Base-by-base conservation (phyloP, 2,329 filamentous ascomycete species). In the Alternaria metachromatica region DNA sequence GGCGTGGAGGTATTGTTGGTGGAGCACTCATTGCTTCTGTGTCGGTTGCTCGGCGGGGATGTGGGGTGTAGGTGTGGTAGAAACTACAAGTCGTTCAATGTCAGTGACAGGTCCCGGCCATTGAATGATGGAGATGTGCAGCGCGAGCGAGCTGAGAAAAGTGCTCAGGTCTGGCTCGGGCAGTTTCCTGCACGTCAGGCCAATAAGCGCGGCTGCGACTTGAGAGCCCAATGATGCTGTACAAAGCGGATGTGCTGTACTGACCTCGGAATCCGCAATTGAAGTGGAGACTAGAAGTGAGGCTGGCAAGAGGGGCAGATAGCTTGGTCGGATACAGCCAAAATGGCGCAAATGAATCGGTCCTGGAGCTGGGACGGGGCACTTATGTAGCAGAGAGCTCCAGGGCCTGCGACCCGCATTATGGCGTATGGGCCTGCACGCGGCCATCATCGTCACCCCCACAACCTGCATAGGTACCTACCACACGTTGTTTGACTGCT, bases 1-100 rank as follows among this genome's bases (percentile, higher is more conserved):
- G 89, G 66, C 89, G 87, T 69, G 89, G 88, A 65, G 89, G 89
- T 69, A 92, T 83, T 70, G 81, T 82, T 44, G 89, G 75, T 62
- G 70, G 73, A 60, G 84, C 83, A 72, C 87, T 82, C 83, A 84
- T 84, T 70, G 69, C 80, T 71, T 73, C 20, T 66, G 60, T 68
- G 59, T 66, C 61, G 64, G 45, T 49, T 57, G 51, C 58, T 57
- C 26, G 48, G 46, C 61, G 65, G 66, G 62, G 63, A 58, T 66
- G 58, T 56, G 67, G 64, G 62, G 69, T 60, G 51, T 64, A 54
- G 60, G 61, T 50, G 55, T 50, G 45, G 54, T 41, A 41, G 61
- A 55, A 65, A 66, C 65, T 73, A 63, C 45, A 54, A 37, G 51
- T 53, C 48, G 55, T 49, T 50, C 53, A 64, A 50, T 50, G 76